Base-by-base conservation (phyloP, 2,329 filamentous ascomycete species). In the Diaporthe ampelina region DNA sequence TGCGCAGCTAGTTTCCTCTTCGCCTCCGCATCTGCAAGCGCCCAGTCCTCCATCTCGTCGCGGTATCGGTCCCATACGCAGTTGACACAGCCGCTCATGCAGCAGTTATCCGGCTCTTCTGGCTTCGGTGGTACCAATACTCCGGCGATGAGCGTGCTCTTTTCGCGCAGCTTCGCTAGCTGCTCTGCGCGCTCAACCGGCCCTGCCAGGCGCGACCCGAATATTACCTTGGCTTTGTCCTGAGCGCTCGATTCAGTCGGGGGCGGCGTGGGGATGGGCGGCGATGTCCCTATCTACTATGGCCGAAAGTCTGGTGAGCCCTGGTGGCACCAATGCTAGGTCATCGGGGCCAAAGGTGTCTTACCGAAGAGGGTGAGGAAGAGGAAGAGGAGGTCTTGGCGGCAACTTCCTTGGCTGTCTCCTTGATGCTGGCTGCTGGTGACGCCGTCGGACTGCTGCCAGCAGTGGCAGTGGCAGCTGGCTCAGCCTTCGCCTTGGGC, bases 1-100 rank as follows among this genome's bases (percentile, higher is more conserved):
- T 84, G 80, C 19, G 82, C 82, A 48, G 82, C 81, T 74, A 92
- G 78, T 58, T 88, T 88, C 48, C 81, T 81, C 78, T 92, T 89
- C 0, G 94, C 95, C 80, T 93, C 89, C 5, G 87, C 85, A 48
- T 89, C 90, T 74, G 91, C 89, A 19, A 86, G 85, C 5, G 92
- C 93, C 94, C 95, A 98, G 74, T 94, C 94, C 82, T 98, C 95
- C 84, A 98, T 88, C 70, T 98, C 97, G 78, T 99, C 96, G 11
- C 95, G 90, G 83, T 92, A 98, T 70, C 91, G 88, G 79, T 98
- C 95, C 95, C 95, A 98, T 3, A 98, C 97, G 83, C 97, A 99
- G 82, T 98, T 95, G 65, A 98, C 96, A 82, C 97, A 99, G 4
- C 97, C 97, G 80, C 94, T 97, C 97, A 99, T 99, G 84, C 97